Conservation (phyloP, 345 rosid genomes). For the Eucalyptus marginata region DNA sequence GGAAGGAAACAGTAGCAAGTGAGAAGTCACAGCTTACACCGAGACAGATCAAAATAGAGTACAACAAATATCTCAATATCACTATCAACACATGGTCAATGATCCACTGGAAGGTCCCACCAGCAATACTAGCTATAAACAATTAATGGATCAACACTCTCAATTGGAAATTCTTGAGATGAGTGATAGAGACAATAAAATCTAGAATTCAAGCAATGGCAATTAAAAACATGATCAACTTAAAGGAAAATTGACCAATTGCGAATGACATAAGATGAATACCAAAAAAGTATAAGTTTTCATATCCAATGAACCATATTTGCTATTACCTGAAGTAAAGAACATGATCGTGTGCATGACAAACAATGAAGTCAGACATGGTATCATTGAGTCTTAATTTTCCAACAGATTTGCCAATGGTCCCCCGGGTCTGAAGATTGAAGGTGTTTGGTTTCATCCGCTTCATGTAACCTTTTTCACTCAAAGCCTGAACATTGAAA, state of each 20-base stretch:
- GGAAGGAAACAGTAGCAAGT: not conserved
- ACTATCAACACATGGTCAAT: not conserved
- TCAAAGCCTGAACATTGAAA: constrained; percentile 44
- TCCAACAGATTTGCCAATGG: constrained; percentile 96
- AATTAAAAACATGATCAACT: not conserved
- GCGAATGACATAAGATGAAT: not conserved
- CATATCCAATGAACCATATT: not conserved
- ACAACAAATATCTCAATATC: not conserved
- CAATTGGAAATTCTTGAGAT: not conserved
- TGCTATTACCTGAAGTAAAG: constrained; percentile 72
- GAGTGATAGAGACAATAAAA: not conserved
- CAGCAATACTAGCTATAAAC: not conserved
- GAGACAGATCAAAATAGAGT: not conserved
- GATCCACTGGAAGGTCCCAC: not conserved
- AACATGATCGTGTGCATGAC: constrained; percentile 87
- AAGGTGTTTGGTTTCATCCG: constrained; percentile 87
- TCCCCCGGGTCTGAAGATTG: constrained; percentile 90
- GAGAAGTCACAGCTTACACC: not conserved
- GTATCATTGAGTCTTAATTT: constrained; percentile 80
- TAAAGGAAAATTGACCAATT: not conserved
- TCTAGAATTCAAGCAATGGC: not conserved
- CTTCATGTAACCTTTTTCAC: constrained; percentile 95
- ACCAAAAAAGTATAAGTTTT: not conserved
- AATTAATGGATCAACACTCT: not conserved
- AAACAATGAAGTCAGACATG: constrained; percentile 89